These are phyloP conservation scores for Pistacia integerrima DNA, from an alignment of 345 rosid genomes.

Conservation along the genomic window DNA sequence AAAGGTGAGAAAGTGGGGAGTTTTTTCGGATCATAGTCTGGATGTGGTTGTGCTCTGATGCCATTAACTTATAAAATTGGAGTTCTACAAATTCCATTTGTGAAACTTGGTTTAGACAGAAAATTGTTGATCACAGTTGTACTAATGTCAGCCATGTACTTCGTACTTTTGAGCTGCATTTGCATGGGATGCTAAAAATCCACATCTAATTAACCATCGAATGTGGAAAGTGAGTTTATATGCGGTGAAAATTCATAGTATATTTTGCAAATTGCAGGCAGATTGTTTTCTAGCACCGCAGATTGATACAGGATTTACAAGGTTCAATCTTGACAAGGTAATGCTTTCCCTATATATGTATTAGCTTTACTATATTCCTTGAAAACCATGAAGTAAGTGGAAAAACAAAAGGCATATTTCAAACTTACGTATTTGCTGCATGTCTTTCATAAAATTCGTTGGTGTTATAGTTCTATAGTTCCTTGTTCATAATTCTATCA, in stretches of 20 bases:
- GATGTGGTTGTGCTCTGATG: background rate
- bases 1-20: background rate
- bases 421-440: background rate
- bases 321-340: conserved; percentile 82
- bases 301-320: conserved; percentile 45
- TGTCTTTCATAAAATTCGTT: background rate
- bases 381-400: background rate
- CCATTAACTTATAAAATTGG: background rate
- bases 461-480: background rate
- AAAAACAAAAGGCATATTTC: background rate
- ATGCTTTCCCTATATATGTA: background rate
- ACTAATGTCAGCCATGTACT: background rate
- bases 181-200: background rate
- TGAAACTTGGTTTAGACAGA: background rate
- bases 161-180: background rate
- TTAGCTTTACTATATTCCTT: background rate
- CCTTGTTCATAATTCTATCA: background rate
- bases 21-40: background rate
- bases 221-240: background rate
- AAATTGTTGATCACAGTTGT: background rate
- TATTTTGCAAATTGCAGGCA: conserved; percentile 54
- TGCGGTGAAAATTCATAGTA: background rate
- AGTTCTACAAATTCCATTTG: background rate
- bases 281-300: conserved; percentile 84
- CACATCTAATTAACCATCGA: background rate